A percentile compares a stretch with the other conserved stretches of the same genome.
phyloP scores from a whole-genome alignment of 164 flowering plant species.

The Macadamia integrifolia region DNA sequence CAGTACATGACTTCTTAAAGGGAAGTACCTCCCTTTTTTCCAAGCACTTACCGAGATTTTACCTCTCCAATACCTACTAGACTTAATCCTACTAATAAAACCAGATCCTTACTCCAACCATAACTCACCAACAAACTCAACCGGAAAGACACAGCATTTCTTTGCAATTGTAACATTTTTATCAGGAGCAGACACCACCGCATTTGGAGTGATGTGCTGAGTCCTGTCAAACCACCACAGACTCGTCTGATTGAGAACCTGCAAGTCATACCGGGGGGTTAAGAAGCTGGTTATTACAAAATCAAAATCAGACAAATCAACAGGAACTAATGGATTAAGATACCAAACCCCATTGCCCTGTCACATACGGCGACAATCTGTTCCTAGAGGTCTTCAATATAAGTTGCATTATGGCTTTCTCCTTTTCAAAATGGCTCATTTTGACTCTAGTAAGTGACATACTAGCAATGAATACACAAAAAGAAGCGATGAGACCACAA shows the following conservation, averaged over 20 bases:
- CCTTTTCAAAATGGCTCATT: no score
- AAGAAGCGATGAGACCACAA: no score
- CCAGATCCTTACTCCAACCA: no score
- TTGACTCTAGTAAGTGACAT: no score
- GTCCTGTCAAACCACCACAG: conserved; percentile 94
- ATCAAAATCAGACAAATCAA: neutral
- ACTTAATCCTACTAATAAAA: no score
- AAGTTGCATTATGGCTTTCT: no score
- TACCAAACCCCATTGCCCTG: no score
- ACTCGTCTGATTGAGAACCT: conserved; percentile 95
- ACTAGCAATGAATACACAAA: no score
- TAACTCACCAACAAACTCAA: conserved; percentile 94
- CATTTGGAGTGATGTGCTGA: conserved; percentile 69
- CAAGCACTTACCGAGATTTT: neutral
- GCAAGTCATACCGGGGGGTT: conserved; percentile 6
- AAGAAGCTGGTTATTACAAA: neutral
- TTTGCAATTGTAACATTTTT: conserved; percentile 87
- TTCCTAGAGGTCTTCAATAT: no score
- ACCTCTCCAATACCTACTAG: no score
- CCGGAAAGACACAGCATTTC: conserved; percentile 91
- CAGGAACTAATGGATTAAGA: neutral
- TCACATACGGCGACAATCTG: no score
- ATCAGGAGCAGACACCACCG: conserved; percentile 73
- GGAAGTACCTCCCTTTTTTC: neutral
- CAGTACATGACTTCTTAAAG: neutral